Conservation (phyloP, 331 rosid genomes). For the Quercus lobata region DNA sequence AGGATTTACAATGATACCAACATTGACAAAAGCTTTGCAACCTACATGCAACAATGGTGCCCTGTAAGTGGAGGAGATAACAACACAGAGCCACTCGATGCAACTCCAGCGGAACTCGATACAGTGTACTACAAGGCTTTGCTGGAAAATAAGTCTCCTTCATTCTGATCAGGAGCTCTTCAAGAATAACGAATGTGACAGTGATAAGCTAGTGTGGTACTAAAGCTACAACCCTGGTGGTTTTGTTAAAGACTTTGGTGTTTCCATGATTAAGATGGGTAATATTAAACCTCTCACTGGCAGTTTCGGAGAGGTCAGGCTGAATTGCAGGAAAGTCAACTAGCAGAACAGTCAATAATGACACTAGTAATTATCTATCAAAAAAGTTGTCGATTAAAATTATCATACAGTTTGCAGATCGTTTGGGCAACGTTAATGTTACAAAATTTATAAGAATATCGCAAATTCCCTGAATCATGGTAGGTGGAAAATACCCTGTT, state of each 20-base stretch:
- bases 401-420: no score
- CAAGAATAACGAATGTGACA: constrained; percentile 36
- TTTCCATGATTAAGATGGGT: constrained; percentile 68
- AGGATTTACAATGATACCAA: constrained; percentile 48
- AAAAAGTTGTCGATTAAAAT: no score
- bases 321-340: constrained; percentile 43
- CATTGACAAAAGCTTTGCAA: constrained; percentile 32
- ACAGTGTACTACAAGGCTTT: constrained; percentile 31
- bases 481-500: no score
- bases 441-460: no score
- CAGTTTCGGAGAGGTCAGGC: constrained; percentile 42
- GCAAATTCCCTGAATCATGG: no score
- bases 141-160: constrained; percentile 30
- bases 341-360: background rate
- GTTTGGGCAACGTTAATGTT: no score
- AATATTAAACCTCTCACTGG: constrained; percentile 56
- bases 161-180: constrained; percentile 62
- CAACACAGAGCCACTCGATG: constrained; percentile 26
- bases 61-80: constrained; percentile 24
- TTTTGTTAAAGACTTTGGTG: constrained; percentile 40
- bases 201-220: constrained; percentile 35
- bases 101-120: constrained; percentile 23
- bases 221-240: constrained; percentile 20
- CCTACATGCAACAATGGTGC: constrained; percentile 19
- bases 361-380: no score